A percentile compares a stretch with the other conserved stretches of the same genome.
phyloP scores from a whole-genome alignment of 805 yeast species.

The Candida khao-thaluensis region DNA sequence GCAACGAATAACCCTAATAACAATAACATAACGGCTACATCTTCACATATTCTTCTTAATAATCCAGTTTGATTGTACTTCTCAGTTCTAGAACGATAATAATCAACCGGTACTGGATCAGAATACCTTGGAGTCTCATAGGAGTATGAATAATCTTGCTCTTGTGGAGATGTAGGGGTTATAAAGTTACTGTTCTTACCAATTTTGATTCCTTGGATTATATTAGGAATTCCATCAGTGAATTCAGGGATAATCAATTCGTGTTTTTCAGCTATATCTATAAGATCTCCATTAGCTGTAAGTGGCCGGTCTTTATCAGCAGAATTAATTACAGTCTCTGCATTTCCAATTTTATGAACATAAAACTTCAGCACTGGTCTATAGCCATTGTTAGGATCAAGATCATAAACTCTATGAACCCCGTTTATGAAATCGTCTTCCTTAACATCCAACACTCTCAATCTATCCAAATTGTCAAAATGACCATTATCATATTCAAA shows the following conservation, averaged over 20 bases:
- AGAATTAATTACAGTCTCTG: too few relatives aligned
- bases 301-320: too few relatives aligned
- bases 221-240: slow-evolving; percentile 19
- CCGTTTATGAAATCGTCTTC: slow-evolving; percentile 28
- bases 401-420: slow-evolving; percentile 31
- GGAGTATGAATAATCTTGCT: slow-evolving; percentile 3
- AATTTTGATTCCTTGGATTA: slow-evolving; percentile 39
- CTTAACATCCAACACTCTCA: slow-evolving; percentile 9
- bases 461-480: slow-evolving; percentile 11
- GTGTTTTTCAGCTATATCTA: neutral
- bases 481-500: slow-evolving; percentile 24
- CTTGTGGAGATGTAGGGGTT: slow-evolving; percentile 11
- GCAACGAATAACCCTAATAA: slow-evolving; percentile 35
- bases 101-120: slow-evolving; percentile 6
- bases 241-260: slow-evolving; percentile 1
- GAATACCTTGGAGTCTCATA: neutral
- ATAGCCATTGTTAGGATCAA: slow-evolving; percentile 30
- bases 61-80: slow-evolving; percentile 14
- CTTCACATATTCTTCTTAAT: slow-evolving; percentile 43
- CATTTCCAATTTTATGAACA: slow-evolving; percentile 18
- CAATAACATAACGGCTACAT: slow-evolving; percentile 44
- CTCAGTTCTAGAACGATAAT: neutral
- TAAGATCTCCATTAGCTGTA: neutral
- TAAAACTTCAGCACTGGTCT: slow-evolving; percentile 36
- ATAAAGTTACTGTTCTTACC: slow-evolving; percentile 16